Evolutionary conservation across 768 basidiomycete genomes (phyloP).

Genomic region (Gymnopilus junonius): DNA sequence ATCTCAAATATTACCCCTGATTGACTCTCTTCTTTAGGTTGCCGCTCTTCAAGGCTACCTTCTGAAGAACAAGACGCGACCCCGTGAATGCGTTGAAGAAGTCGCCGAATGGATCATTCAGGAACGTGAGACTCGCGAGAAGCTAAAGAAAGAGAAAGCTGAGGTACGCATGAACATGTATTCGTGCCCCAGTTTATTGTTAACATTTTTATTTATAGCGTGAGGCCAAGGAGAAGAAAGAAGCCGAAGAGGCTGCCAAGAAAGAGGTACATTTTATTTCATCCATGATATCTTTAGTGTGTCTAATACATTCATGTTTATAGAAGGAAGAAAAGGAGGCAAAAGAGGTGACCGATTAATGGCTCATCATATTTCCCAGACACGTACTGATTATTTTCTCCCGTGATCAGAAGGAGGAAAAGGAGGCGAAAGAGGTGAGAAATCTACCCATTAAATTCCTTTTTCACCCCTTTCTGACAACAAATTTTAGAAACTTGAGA

Average conservation of each 20-base stretch:
- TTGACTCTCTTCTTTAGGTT: conserved; percentile 49
- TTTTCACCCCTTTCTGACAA: conserved; percentile 12
- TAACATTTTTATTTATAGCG: conserved; percentile 48
- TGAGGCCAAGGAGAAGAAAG: conserved; percentile 81
- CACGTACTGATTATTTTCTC: conserved; percentile 21
- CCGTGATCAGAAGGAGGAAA: conserved; percentile 49
- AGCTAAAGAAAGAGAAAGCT: conserved; percentile 80
- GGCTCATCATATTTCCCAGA: not conserved
- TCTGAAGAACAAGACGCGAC: conserved; percentile 89
- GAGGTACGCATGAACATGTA: conserved; percentile 41
- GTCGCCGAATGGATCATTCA: conserved; percentile 77
- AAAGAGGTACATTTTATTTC: conserved; percentile 49
- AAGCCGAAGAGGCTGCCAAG: conserved; percentile 67
- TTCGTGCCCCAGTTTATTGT: conserved; percentile 10
- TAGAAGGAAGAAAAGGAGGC: conserved; percentile 53
- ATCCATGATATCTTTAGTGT: not conserved
- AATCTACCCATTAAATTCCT: not conserved
- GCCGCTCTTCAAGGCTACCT: conserved; percentile 86
- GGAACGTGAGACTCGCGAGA: conserved; percentile 84
- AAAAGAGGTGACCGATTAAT: conserved; percentile 48
- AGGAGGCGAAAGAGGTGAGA: conserved; percentile 60
- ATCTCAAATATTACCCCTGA: not conserved
- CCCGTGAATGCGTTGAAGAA: conserved; percentile 82
- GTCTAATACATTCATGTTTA: conserved; percentile 6
- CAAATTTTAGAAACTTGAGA: conserved; percentile 51